Base-by-base conservation (phyloP, 768 basidiomycete genomes). In the Suillus tomentosus region DNA sequence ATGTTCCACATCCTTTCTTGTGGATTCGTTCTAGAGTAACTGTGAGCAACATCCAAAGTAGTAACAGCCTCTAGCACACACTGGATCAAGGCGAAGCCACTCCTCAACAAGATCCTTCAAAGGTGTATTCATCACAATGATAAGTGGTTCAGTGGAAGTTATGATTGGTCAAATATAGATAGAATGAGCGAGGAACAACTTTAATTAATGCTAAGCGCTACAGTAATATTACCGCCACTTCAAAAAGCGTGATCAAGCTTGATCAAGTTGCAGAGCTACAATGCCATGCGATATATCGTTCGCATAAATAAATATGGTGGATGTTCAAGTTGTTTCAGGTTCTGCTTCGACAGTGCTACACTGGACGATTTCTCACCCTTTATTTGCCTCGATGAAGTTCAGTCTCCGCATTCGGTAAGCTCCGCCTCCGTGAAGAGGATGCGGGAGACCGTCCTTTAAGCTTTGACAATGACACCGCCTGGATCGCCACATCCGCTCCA, bases 1-100 rank as follows among this genome's bases (percentile, higher is more conserved):
- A 0, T 50, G 54, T 63, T 77, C 68, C 39, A 83, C 70, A 61
- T 82, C 79, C 24, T 42, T 65, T 60, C 73, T 73, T 4, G 81
- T 82, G n/a, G 69, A 67, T 53, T 75, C 74, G 47, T 80, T 81
- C 81, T 82, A 39, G 42, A 55, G 24, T 15, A 17, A 54, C 17
- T 45, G 15, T 58, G 40, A 55, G 43, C 34, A 22, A 8, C 36
- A 37, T 31, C n/a, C 39, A 51, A 42, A 31, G 27, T 7, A 27
- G 24, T 7, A 22, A 56, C 17, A n/a, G 1, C 53, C 11, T 54
- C 34, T 56, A 24, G 47, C 3, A 22, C 63, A n/a, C 62, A 84
- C 85, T 62, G 78, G 74, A 69, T 86, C 85, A 45, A 84, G 64
- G 56, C 74, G 76, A 53, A 86, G 73, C 85, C 85, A 86, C 68